phyloP scores from a whole-genome alignment of 306 rosid species.

The Canavalia ensiformis region DNA sequence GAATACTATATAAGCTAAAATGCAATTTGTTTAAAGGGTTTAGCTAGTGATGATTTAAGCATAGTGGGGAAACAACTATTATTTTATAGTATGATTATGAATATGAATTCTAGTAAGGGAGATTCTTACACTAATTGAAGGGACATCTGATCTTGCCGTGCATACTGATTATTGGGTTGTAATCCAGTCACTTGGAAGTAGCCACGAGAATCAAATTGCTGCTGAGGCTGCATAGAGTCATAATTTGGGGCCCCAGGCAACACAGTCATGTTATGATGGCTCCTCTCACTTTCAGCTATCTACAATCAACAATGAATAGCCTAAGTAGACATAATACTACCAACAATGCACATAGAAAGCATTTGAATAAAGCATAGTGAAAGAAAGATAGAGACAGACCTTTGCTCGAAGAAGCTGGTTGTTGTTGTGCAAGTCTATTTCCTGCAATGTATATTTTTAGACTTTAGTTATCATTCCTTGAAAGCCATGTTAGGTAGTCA shows the following conservation, averaged over 20 bases:
- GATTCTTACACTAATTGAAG: conserved; percentile 80
- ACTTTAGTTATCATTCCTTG: conserved; percentile 12
- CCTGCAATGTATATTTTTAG: conserved; percentile 60
- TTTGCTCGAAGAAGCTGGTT: conserved; percentile 91
- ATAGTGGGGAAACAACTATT: not conserved
- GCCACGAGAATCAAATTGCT: conserved; percentile 69
- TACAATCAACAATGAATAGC: conserved; percentile 35
- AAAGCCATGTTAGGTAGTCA: not conserved
- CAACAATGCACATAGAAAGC: not conserved
- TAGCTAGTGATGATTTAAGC: not conserved
- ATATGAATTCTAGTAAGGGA: not conserved
- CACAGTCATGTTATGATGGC: conserved; percentile 60
- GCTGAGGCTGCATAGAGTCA: conserved; percentile 70
- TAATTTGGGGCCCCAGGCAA: conserved; percentile 64
- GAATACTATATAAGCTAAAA: not conserved
- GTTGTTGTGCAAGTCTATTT: conserved; percentile 83
- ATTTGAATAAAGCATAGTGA: not conserved
- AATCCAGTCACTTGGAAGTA: conserved; percentile 84
- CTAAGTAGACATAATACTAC: not conserved
- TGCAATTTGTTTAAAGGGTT: not conserved
- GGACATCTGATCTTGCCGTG: conserved; percentile 79
- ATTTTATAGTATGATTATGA: not conserved
- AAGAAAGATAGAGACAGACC: conserved; percentile 51
- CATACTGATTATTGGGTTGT: conserved; percentile 72
- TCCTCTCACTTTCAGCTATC: conserved; percentile 91